phyloP scores from a whole-genome alignment of 176 grass and related monocot genomes.

The Oryza glaberrima region DNA sequence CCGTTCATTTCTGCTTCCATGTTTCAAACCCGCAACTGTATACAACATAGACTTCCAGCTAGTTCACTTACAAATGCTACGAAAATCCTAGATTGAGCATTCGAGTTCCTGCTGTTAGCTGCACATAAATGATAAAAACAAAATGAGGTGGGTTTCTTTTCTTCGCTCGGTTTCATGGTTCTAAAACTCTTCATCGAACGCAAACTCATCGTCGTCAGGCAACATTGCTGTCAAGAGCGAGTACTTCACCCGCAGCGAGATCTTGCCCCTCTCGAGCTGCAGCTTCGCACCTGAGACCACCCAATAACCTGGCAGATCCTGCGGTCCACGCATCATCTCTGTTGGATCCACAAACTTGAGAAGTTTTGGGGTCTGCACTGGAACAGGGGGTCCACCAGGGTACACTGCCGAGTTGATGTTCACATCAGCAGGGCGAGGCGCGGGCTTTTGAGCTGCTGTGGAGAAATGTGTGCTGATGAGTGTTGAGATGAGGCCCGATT shows the following conservation, averaged over 20 bases:
- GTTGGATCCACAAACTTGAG: constrained; percentile 88
- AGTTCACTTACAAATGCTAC: neutral
- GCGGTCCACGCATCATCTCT: constrained; percentile 83
- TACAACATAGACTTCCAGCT: neutral
- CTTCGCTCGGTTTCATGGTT: neutral
- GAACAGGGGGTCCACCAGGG: neutral
- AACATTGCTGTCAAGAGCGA: constrained; percentile 76
- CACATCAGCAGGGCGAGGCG: constrained; percentile 70
- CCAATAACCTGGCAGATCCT: constrained; percentile 91
- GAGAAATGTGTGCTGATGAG: constrained; percentile 97
- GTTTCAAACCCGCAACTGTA: neutral
- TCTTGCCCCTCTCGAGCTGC: constrained; percentile 86
- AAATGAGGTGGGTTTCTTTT: neutral
- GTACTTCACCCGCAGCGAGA: constrained; percentile 78
- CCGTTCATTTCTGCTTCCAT: neutral
- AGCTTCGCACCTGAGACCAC: constrained; percentile 92
- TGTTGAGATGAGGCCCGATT: constrained; percentile 91
- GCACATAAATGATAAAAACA: constrained; percentile 4
- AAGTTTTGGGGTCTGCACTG: constrained; percentile 73
- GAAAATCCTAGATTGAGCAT: constrained; percentile 19
- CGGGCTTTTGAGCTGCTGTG: constrained; percentile 61
- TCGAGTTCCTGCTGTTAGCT: constrained; percentile 9
- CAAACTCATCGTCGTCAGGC: constrained; percentile 68
- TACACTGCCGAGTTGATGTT: constrained; percentile 78
- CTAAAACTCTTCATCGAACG: constrained; percentile 49